These are phyloP conservation scores for Camellia granthamiana DNA, from an alignment of 148 eudicot species.

Conservation along the genomic window DNA sequence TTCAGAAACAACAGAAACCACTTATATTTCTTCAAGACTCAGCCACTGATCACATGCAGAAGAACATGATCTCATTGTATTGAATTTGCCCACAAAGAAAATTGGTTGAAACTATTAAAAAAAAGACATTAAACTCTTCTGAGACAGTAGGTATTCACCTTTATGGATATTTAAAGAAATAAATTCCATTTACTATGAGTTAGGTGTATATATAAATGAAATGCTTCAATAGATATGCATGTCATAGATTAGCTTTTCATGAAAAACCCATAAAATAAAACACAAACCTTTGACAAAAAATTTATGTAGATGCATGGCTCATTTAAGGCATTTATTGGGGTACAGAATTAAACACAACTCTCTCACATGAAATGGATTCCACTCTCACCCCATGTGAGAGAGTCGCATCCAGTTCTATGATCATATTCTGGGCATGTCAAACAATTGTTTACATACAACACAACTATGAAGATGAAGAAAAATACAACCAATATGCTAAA, in stretches of 20 bases:
- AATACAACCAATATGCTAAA: no score
- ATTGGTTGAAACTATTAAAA: no score
- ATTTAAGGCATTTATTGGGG: not conserved
- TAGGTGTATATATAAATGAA: conserved; percentile 17
- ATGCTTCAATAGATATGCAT: conserved; percentile 13
- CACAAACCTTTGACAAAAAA: not conserved
- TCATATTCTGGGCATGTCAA: no score
- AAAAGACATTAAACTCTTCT: conserved; percentile 2
- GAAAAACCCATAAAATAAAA: conserved; percentile 11
- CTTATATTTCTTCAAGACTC: no score
- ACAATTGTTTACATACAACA: no score
- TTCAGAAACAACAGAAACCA: no score
- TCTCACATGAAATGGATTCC: no score
- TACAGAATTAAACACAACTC: not conserved
- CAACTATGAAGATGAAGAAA: no score
- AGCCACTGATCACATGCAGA: conserved; percentile 21
- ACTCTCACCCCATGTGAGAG: no score
- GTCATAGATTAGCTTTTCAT: conserved; percentile 16
- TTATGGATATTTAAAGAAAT: not conserved
- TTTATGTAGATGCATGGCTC: not conserved
- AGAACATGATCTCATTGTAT: conserved; percentile 24
- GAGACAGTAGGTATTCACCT: conserved; percentile 5
- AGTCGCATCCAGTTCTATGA: no score
- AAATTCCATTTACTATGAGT: conserved; percentile 18
- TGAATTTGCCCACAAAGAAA: not conserved